These are phyloP conservation scores for Phylloporus sp. DNA, from an alignment of 768 basidiomycete species.

Conservation along the genomic window DNA sequence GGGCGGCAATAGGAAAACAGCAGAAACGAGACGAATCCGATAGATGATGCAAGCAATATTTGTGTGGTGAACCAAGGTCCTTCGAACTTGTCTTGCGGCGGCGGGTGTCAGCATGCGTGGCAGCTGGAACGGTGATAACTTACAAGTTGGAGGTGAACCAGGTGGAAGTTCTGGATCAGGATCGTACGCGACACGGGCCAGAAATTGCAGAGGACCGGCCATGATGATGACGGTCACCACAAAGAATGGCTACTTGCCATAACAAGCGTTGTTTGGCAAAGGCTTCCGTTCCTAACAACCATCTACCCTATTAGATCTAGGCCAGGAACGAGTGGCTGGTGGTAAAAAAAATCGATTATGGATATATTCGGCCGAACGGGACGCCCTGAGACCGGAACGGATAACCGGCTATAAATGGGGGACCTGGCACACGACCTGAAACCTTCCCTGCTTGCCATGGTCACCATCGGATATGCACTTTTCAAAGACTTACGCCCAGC, in stretches of 20 bases:
- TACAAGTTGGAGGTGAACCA: constrained; percentile 61
- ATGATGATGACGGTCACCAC: constrained; percentile 14
- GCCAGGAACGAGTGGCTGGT: too few species aligned
- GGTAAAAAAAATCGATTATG: too few species aligned
- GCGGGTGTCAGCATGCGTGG: constrained; percentile 7
- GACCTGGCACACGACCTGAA: neutral
- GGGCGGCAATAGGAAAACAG: constrained; percentile 86
- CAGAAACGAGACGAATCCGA: constrained; percentile 78
- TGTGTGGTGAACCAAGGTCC: constrained; percentile 98
- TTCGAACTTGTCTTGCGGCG: constrained; percentile 66
- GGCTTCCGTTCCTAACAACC: constrained; percentile 15
- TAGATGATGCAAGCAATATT: constrained; percentile 64
- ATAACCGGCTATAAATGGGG: neutral
- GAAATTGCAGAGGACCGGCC: constrained; percentile 12
- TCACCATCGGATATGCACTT: constrained; percentile 63
- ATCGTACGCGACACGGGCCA: constrained; percentile 25
- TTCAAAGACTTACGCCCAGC: constrained; percentile 60
- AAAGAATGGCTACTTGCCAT: constrained; percentile 12
- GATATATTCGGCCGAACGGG: too few species aligned
- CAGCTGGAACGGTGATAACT: too few species aligned
- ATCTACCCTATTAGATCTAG: too few species aligned
- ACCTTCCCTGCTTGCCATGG: neutral
- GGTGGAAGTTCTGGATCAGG: constrained; percentile 48
- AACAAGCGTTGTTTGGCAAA: constrained; percentile 21
- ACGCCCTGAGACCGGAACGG: too few species aligned